Conservation (phyloP, 345 rosid genomes). For the Populus ilicifolia region DNA sequence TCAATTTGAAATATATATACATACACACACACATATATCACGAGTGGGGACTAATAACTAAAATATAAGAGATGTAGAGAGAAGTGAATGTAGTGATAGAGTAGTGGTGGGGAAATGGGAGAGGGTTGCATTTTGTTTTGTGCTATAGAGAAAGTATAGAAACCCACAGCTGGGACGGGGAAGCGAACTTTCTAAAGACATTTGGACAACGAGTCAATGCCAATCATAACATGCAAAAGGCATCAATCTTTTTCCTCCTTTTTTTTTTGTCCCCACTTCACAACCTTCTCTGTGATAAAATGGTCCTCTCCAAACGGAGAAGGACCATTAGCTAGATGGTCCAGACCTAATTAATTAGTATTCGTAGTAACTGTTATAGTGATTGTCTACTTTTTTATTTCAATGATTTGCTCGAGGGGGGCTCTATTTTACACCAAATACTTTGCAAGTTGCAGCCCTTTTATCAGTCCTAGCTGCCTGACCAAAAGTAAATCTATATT, state of each 20-base stretch:
- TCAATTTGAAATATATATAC: neutral
- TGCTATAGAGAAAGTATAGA: constrained; percentile 1
- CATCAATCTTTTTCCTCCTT: constrained; percentile 12
- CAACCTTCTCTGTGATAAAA: neutral
- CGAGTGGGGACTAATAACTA: neutral
- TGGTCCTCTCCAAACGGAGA: neutral
- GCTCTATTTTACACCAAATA: neutral
- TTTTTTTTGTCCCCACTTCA: constrained; percentile 25
- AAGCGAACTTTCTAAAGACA: constrained; percentile 49
- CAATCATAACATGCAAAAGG: constrained; percentile 51
- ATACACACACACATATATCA: neutral
- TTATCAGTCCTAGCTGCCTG: neutral
- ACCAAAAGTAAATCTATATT: neutral
- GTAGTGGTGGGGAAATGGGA: neutral
- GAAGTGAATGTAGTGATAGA: neutral
- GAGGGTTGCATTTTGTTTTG: neutral
- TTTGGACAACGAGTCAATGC: constrained; percentile 52
- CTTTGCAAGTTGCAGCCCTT: neutral
- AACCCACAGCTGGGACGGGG: constrained; percentile 26
- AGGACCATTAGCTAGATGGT: neutral
- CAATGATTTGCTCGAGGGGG: neutral
- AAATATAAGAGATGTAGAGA: no score
- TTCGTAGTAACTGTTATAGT: no score
- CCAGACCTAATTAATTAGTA: no score
- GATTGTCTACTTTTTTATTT: no score